Evolutionary conservation across 306 rosid genomes (phyloP), one percentile per base, ranked within the genome.

Genomic region (Lathyrus oleraceus): DNA sequence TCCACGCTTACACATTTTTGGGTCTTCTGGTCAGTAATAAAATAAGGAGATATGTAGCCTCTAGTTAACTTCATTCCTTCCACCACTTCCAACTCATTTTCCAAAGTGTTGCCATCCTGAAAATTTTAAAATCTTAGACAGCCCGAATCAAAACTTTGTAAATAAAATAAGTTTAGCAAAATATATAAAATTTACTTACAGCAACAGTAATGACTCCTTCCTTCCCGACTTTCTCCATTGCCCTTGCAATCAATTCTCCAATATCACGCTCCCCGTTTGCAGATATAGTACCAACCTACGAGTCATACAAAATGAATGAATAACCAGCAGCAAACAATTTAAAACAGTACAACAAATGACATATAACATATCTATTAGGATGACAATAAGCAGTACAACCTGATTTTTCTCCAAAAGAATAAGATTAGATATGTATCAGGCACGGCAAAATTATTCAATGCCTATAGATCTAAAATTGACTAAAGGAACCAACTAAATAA

Each of bases 221-320:
- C 88, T 89, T 90, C 67, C 98, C 97, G 80, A 94, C 98, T 84
- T 88, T 90, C 82, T 88, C 98, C 98, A 94, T 90, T 75, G 98
- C 98, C 74, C 85, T 94, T 14, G 92, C 98, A 67, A 94, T 85
- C 78, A 94, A 61, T 79, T 90, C 97, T 21, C 98, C 98, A 70
- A 94, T 90, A 57, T 90, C 97, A 43, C 72, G 80, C 77, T 94
- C 98, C 49, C 98, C 97, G 61, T 94, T 94, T 25, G 98, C 96
- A 60, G 98, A 94, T 83, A 94, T 94, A 16, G 97, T 90, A 38
- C 88, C 98, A 76, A 94, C 98, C 97, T 94, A 69, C 48, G 45
- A 13, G 73, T 51, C 52, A 65, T 8, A 71, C 66, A 62, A 61
- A 51, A 45, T 62, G 28, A 52, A 64, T 51, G 12, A 73, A 51